Conservation (phyloP, 768 basidiomycete species). For the Boletus tomentosulus region DNA sequence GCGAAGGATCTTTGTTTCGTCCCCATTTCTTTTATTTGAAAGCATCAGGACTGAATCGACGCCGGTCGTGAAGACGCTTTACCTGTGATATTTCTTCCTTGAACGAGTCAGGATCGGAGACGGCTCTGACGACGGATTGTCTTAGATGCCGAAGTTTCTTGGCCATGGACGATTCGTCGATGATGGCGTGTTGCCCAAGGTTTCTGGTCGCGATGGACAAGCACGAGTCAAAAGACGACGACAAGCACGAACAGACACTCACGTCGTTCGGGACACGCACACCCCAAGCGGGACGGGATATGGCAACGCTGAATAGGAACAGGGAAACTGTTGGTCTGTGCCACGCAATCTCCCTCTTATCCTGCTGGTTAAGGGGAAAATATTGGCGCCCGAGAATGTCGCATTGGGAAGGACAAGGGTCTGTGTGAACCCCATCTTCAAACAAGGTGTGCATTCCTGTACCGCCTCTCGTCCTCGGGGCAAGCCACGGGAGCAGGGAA, state of each 20-base stretch:
- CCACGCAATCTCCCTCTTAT: not conserved
- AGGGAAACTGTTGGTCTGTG: not conserved
- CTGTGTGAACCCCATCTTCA: not conserved
- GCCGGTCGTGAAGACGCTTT: not conserved
- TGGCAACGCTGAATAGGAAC: not conserved
- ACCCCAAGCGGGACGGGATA: not conserved
- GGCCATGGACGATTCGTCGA: conserved; percentile 5
- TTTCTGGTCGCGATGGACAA: not conserved
- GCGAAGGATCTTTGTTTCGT: not conserved
- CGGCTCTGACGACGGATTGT: conserved; percentile 19
- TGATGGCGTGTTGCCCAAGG: not conserved
- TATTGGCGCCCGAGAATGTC: not conserved
- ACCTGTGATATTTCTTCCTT: conserved; percentile 3
- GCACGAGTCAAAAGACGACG: not conserved
- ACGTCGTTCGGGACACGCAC: not conserved
- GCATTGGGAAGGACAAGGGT: not conserved
- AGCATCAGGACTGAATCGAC: not conserved
- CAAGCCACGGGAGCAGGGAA: not conserved
- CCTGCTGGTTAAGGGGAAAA: not conserved
- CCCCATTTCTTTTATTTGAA: not conserved
- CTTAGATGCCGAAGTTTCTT: conserved; percentile 6
- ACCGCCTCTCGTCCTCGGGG: not conserved
- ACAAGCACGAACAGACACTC: not conserved
- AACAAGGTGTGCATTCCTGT: not conserved
- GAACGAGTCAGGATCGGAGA: conserved; percentile 15